Base-by-base conservation (phyloP, 1,284 basidiomycete species). In the Amylostereum areolatum region DNA sequence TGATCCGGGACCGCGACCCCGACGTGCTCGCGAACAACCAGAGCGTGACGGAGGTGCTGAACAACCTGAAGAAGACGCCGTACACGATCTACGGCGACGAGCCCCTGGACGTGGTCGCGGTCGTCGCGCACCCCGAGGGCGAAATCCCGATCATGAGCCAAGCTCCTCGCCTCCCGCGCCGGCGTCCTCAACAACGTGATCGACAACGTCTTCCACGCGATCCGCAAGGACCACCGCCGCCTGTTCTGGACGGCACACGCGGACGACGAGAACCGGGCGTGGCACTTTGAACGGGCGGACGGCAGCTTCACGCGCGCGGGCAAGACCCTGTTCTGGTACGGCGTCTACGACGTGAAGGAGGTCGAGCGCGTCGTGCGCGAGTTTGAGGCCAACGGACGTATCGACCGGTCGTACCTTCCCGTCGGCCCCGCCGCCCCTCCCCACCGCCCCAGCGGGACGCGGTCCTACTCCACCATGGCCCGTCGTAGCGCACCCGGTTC, bases 241-340 rank as follows among this genome's bases (percentile, higher is more conserved):
- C 80, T 99, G 36, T 96, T 99, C 76, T 99, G 97, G 96, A 97
- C 95, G 9, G 87, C 91, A 2, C 88, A 89, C 61, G 88, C 88
- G 6, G 94, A 97, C 59, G 95, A 99, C 67, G 96, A 98, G 73
- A 87, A 97, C 72, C 84, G 95, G 37, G 83, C 89, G 2, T 99
- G 96, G 96, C 96, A 99, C 73, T 99, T 97, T 65, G 97, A 99
- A 75, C 84, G 93, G 49, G 93, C 96, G 1, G 96, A 99, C 59
- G 96, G 96, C 6, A 92, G 89, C 69, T 99, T 99, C 74, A 97
- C 95, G 9, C 81, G 97, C 48, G 92, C 92, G 32, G 94, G 96
- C 42, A 83, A 79, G 66, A 93, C 85, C 62, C 72, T 99, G 63
- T 99, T 97, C 81, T 99, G 96, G 93, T 98, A 97, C 65, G 96